Conservation (phyloP, 306 rosid species). For the Corylus americana region DNA sequence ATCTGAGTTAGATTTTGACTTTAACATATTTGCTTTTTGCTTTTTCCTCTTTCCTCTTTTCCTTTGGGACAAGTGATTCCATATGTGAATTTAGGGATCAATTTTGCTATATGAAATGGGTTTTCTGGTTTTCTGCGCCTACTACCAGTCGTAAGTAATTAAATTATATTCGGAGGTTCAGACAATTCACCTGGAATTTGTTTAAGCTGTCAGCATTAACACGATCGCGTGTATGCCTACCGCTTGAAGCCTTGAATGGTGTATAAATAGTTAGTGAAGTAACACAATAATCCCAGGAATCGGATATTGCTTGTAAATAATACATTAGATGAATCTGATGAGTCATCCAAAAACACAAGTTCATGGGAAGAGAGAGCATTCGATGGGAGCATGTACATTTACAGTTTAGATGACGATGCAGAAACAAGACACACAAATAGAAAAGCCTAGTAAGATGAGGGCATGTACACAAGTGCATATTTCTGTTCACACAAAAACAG, state of each 20-base stretch:
- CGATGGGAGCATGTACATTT: not conserved
- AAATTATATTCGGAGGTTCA: not conserved
- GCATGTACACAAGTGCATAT: not conserved
- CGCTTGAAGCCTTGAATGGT: too few species aligned
- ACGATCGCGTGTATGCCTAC: too few species aligned
- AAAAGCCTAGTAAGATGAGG: not conserved
- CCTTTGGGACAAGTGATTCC: not conserved
- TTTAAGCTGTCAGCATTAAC: too few species aligned
- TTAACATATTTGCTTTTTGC: too few species aligned
- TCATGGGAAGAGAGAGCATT: not conserved
- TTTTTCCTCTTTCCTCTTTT: too few species aligned
- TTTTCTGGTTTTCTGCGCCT: not conserved
- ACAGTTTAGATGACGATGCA: not conserved
- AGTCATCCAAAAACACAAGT: not conserved
- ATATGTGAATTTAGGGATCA: not conserved
- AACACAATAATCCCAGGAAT: too few species aligned
- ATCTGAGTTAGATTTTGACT: not conserved
- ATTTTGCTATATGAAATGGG: not conserved
- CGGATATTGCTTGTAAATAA: too few species aligned
- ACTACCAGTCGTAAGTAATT: not conserved
- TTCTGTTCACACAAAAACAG: not conserved
- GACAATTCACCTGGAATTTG: too few species aligned
- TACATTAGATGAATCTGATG: too few species aligned
- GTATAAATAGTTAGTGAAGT: too few species aligned
- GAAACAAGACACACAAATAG: not conserved